Percentiles rank a stretch among this genome's conserved stretches.
Conservation (phyloP, 2,329 filamentous ascomycete genomes). For the Fusarium sp. region DNA sequence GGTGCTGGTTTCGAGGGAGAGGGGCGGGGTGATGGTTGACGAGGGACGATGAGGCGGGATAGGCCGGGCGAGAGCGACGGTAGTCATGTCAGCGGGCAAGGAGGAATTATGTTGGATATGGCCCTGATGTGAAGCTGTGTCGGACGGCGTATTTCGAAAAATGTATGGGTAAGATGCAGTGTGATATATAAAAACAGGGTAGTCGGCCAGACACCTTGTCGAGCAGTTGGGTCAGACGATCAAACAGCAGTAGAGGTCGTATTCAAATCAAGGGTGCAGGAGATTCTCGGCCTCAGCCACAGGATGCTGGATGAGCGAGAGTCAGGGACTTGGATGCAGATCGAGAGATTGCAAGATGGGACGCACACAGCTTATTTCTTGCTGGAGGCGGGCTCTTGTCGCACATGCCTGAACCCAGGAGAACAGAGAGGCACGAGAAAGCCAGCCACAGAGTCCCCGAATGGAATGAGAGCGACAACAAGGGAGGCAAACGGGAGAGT, state of each 20-base stretch:
- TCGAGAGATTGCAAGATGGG: conserved; percentile 26
- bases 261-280: conserved; percentile 18
- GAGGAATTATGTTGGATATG: conserved; percentile 13
- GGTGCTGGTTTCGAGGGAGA: conserved; percentile 49
- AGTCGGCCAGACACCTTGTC: conserved; percentile 20
- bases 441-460: conserved; percentile 27
- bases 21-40: conserved; percentile 54
- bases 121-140: conserved; percentile 18
- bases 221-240: conserved; percentile 15
- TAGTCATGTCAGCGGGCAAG: conserved; percentile 56
- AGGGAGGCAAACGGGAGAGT: conserved; percentile 18
- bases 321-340: conserved; percentile 23
- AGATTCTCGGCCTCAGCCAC: conserved; percentile 27
- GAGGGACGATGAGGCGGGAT: conserved; percentile 56
- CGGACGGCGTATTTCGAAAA: conserved; percentile 9
- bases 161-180: conserved; percentile 24
- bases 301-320: conserved; percentile 26
- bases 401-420: conserved; percentile 37
- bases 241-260: conserved; percentile 23
- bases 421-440: conserved; percentile 26
- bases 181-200: conserved; percentile 25
- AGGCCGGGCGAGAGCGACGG: conserved; percentile 61
- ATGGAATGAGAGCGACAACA: conserved; percentile 19
- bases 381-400: conserved; percentile 26
- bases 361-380: conserved; percentile 37